These are phyloP conservation scores for Tillandsia leiboldiana DNA, from an alignment of 176 grass and related monocot genomes.

Conservation along the genomic window DNA sequence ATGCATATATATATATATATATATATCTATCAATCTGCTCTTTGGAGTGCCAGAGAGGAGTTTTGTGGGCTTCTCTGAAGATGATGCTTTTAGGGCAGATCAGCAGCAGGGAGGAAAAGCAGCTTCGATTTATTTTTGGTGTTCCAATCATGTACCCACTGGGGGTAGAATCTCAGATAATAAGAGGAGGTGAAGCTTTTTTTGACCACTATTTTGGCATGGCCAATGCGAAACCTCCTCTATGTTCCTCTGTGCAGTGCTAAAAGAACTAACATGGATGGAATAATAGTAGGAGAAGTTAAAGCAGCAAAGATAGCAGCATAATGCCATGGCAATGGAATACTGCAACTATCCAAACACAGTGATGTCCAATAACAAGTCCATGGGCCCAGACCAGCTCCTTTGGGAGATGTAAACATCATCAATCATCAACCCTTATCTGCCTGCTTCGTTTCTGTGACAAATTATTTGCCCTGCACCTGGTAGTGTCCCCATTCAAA, in stretches of 20 bases:
- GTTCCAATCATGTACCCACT: constrained; percentile 28
- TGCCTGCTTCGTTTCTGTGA: not conserved
- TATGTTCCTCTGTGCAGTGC: constrained; percentile 1
- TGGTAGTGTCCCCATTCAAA: not conserved
- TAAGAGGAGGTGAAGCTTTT: constrained; percentile 24
- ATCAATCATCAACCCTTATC: not conserved
- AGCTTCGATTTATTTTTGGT: not conserved
- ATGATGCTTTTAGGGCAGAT: constrained; percentile 29
- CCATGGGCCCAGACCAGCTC: not conserved
- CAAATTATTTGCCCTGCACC: not conserved
- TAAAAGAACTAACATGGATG: not conserved
- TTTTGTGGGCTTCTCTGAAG: constrained; percentile 18
- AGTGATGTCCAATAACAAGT: not conserved
- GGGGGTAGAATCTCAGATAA: constrained; percentile 32
- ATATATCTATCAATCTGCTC: not conserved
- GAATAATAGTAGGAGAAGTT: not conserved
- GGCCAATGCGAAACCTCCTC: constrained; percentile 1
- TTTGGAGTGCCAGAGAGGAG: not conserved
- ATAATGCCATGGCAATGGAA: not conserved
- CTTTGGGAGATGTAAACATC: not conserved
- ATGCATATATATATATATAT: not conserved
- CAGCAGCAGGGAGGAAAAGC: not conserved
- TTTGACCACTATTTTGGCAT: constrained; percentile 25
- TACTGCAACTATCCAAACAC: not conserved
- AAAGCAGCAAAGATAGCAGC: not conserved